Conservation (phyloP, 331 rosid genomes). For the Acacia concinna region DNA sequence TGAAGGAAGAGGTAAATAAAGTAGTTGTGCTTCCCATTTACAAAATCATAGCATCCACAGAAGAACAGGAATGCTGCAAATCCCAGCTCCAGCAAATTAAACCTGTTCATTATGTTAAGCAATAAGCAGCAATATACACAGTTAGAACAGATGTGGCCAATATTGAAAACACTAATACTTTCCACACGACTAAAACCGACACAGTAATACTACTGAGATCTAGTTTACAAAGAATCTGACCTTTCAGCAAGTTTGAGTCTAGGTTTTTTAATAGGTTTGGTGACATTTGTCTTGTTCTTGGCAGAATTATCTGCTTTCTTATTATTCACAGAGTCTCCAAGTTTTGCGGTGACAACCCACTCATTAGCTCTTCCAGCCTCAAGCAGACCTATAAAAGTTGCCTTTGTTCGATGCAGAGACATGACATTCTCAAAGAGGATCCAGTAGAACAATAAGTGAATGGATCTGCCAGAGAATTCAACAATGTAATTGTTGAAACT, state of each 20-base stretch:
- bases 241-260: constrained; percentile 63
- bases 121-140: neutral
- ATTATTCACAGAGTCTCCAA: constrained; percentile 63
- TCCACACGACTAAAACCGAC: neutral
- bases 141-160: neutral
- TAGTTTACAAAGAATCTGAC: constrained; percentile 31
- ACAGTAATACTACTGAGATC: neutral
- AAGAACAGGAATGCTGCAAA: constrained; percentile 86
- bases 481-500: neutral
- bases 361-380: constrained; percentile 84
- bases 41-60: constrained; percentile 95
- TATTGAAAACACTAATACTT: neutral
- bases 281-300: constrained; percentile 54
- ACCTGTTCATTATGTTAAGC: constrained; percentile 49
- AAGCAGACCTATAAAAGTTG: constrained; percentile 72
- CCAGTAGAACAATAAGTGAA: constrained; percentile 96
- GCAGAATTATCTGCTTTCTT: constrained; percentile 73
- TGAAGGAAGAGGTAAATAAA: constrained; percentile 95
- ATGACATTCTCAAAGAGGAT: constrained; percentile 96
- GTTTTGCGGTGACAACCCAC: constrained; percentile 95
- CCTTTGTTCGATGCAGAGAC: constrained; percentile 93
- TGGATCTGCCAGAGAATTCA: constrained; percentile 60
- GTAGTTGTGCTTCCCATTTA: constrained; percentile 89
- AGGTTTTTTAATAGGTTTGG: constrained; percentile 52
- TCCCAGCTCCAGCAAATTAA: constrained; percentile 83